A percentile compares a stretch with the other conserved stretches of the same genome.
Evolutionary conservation across 106 monocot species (phyloP).

Genomic region (Acorus calamus): DNA sequence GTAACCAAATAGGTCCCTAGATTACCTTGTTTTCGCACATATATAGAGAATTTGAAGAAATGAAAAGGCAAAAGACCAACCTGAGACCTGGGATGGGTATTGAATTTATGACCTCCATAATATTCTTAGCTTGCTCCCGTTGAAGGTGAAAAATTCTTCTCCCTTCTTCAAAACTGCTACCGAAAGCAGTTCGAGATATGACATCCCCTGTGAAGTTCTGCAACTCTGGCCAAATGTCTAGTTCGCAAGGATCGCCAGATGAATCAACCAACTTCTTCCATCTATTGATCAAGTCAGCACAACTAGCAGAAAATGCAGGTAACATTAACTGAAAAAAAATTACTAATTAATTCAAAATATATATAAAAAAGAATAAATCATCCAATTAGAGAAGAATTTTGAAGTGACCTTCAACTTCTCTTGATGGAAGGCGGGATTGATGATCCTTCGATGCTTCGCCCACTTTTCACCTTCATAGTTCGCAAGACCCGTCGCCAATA

Average conservation of each 20-base stretch:
- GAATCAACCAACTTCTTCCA: conserved; percentile 5
- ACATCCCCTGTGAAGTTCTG: conserved; percentile 57
- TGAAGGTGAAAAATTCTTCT: conserved; percentile 33
- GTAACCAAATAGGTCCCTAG: too few species aligned
- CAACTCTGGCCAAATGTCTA: conserved; percentile 50
- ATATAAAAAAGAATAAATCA: too few species aligned
- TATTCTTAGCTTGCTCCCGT: conserved; percentile 22
- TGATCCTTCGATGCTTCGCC: conserved; percentile 59
- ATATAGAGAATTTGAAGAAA: not conserved
- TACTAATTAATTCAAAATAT: not conserved
- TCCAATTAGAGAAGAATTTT: too few species aligned
- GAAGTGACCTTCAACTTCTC: conserved; percentile 66
- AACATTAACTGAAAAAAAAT: conserved; percentile 3
- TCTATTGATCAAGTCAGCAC: not conserved
- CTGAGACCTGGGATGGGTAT: conserved; percentile 42
- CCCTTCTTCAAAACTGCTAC: conserved; percentile 35
- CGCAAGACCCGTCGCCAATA: conserved; percentile 25
- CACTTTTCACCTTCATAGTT: conserved; percentile 66
- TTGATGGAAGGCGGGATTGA: conserved; percentile 77
- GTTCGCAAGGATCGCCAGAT: conserved; percentile 12
- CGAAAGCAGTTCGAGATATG: conserved; percentile 50
- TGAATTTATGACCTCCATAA: conserved; percentile 10
- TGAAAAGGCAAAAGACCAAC: conserved; percentile 6
- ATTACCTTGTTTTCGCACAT: too few species aligned
- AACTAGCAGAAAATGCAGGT: conserved; percentile 6